A percentile compares a stretch with the other conserved stretches of the same genome.
Conservation (phyloP, 208 protist species). For the Jaenimonas drosophilae region DNA sequence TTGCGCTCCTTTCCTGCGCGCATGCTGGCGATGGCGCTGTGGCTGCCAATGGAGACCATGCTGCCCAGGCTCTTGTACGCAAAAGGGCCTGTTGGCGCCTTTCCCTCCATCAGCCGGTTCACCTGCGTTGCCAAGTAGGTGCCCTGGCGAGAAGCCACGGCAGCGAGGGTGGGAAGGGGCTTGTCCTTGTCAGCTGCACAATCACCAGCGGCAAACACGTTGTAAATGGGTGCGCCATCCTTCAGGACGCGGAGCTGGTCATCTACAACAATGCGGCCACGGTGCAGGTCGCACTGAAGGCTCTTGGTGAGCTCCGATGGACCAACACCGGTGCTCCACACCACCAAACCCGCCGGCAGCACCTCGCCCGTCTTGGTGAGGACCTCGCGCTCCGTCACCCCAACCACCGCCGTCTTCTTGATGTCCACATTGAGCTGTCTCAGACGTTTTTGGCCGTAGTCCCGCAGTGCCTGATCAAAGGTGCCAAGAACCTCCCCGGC, state of each 20-base stretch:
- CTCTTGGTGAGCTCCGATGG: constrained; percentile 63
- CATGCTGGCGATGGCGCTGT: constrained; percentile 28
- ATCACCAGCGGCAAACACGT: constrained; percentile 84
- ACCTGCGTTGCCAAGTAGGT: constrained; percentile 62
- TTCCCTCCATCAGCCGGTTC: constrained; percentile 28
- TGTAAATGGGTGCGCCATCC: constrained; percentile 46
- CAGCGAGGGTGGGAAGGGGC: constrained; percentile 65
- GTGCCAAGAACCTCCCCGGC: constrained; percentile 79
- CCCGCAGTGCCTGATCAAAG: constrained; percentile 74
- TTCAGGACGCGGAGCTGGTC: constrained; percentile 55
- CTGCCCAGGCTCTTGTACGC: constrained; percentile 70
- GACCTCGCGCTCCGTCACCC: constrained; percentile 63
- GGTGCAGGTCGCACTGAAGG: constrained; percentile 56
- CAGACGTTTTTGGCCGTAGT: constrained; percentile 67
- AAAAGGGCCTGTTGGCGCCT: constrained; percentile 23
- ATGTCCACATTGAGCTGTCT: constrained; percentile 56
- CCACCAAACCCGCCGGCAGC: constrained; percentile 58
- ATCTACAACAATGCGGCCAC: constrained; percentile 60
- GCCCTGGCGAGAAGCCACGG: constrained; percentile 77
- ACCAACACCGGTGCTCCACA: constrained; percentile 85
- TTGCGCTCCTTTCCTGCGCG: constrained; percentile 8
- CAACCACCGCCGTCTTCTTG: constrained; percentile 55
- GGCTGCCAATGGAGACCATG: constrained; percentile 71
- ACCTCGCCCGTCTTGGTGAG: constrained; percentile 55
- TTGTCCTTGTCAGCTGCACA: constrained; percentile 48